Base-by-base conservation (phyloP, 331 rosid genomes). In the Telfairia occidentalis region DNA sequence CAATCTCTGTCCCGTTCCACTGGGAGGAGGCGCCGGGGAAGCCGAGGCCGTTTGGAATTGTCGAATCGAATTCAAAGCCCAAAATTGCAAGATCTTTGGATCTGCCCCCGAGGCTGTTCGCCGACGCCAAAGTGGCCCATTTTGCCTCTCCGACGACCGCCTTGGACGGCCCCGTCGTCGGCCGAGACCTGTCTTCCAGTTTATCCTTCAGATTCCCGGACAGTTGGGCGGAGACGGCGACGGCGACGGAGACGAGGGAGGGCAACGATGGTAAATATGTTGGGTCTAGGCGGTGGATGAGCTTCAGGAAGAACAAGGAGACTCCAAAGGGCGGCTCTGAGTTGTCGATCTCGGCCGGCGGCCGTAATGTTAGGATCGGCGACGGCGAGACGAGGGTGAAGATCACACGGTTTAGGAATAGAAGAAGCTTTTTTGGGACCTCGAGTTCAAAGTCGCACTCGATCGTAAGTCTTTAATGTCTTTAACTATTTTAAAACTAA, bases 1-100 rank as follows among this genome's bases (percentile, higher is more conserved):
- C 76, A 10, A 87, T 86, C 13, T 90, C 99, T 0, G 81, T 95
- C 72, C 96, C 99, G 1, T 95, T 95, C 78, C 86, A 80, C 74
- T 95, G 99, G 99, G 99, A 95, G 73, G 99, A 92, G 76, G 96
- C 88, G 13, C 99, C 99, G 15, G 99, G 99, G 18, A 95, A 90
- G 78, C 97, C 97, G 2, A 78, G 96, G 52, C 83, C 55, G 71
- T 76, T 78, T 80, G 19, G 34, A 18, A 77, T 64, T 38, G 75
- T 64, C 28, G 79, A 72, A 55, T 34, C 28, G 16, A 61, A 61
- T 16, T 53, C 83, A 18, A 81, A 88, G 77, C 83, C 87, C 78
- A 73, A 9, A 49, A 61, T 77, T 18, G 71, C 28, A 2, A 87
- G 82, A 82, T 80, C 96, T 34, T 79, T 95, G 82, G 99, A 90